A percentile compares a stretch with the other conserved stretches of the same genome.
Evolutionary conservation across 768 basidiomycete species (phyloP).

Genomic region (Serendipita sp.): DNA sequence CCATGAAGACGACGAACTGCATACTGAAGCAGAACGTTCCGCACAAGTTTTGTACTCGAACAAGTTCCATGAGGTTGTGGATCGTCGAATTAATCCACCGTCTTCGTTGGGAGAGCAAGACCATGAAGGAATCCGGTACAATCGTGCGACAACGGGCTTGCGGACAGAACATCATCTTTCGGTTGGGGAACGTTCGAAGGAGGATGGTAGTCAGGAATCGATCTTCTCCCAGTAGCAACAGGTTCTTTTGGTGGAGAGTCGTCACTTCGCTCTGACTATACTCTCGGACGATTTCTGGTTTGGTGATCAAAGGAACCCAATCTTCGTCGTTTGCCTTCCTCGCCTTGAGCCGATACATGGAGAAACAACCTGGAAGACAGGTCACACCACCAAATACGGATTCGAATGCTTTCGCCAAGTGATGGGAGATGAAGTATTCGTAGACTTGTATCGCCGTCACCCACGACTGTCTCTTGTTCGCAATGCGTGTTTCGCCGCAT

Average conservation of each 20-base stretch:
- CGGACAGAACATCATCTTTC: slow-evolving; percentile 99
- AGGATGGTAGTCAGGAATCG: slow-evolving; percentile 96
- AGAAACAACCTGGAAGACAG: slow-evolving; percentile 98
- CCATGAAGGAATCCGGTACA: slow-evolving; percentile 85
- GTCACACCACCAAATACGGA: slow-evolving; percentile 99
- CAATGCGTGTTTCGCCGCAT: slow-evolving; percentile 96
- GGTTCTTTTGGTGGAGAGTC: slow-evolving; percentile 94
- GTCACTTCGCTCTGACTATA: slow-evolving; percentile 90
- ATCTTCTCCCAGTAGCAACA: slow-evolving; percentile 92
- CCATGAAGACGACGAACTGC: slow-evolving; percentile 99
- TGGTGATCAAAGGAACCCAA: slow-evolving; percentile 93
- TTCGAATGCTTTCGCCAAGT: slow-evolving; percentile 95
- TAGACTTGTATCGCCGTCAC: slow-evolving; percentile 97
- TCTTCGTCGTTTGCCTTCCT: slow-evolving; percentile 77
- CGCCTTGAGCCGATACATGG: slow-evolving; percentile 97
- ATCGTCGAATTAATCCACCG: slow-evolving; percentile 99
- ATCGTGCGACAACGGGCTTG: slow-evolving; percentile 91
- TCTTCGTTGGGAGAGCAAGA: slow-evolving; percentile 79
- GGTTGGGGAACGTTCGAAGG: slow-evolving; percentile 89
- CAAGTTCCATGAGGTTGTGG: slow-evolving; percentile 98
- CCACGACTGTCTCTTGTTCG: slow-evolving; percentile 97
- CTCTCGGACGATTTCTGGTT: slow-evolving; percentile 93
- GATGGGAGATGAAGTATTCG: slow-evolving; percentile 98
- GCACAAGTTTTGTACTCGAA: slow-evolving; percentile 89
- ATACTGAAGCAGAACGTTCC: slow-evolving; percentile 99